Evolutionary conservation across 345 rosid genomes (phyloP).

Genomic region (Cardamine chenopodiifolia): DNA sequence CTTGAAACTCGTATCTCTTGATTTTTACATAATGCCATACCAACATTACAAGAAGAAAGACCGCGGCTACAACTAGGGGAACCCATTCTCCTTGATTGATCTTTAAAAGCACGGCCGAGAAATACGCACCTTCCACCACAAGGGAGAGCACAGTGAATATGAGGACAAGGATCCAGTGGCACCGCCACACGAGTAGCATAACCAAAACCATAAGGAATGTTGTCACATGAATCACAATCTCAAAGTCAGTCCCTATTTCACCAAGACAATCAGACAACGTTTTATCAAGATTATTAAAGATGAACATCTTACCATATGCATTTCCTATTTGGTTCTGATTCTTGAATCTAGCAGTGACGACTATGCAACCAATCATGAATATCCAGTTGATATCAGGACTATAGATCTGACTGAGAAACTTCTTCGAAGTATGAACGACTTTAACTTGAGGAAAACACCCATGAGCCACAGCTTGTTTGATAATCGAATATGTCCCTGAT

Average conservation of each 20-base stretch:
- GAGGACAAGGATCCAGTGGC: conserved; percentile 66
- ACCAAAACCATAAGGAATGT: conserved; percentile 63
- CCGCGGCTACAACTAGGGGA: conserved; percentile 65
- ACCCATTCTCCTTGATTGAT: conserved; percentile 81
- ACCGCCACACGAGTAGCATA: conserved; percentile 74
- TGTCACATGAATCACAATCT: conserved; percentile 66
- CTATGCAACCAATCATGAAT: conserved; percentile 70
- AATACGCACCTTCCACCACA: conserved; percentile 60
- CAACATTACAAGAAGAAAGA: conserved; percentile 65
- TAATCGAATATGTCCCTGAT: conserved; percentile 69
- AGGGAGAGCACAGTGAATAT: conserved; percentile 58
- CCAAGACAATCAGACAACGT: neutral
- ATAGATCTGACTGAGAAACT: conserved; percentile 67
- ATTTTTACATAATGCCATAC: conserved; percentile 72
- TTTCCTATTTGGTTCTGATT: conserved; percentile 73
- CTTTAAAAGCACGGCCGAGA: conserved; percentile 70
- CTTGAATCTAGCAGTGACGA: conserved; percentile 68
- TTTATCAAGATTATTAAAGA: neutral
- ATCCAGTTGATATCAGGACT: conserved; percentile 77
- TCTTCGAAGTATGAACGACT: conserved; percentile 72
- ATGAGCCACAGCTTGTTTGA: conserved; percentile 72
- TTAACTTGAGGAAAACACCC: conserved; percentile 81
- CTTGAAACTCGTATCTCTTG: conserved; percentile 71
- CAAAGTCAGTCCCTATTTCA: conserved; percentile 64
- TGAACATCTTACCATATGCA: conserved; percentile 62